Conservation (phyloP, 2,329 filamentous ascomycete species). For the Mycosphaerella arachidis region DNA sequence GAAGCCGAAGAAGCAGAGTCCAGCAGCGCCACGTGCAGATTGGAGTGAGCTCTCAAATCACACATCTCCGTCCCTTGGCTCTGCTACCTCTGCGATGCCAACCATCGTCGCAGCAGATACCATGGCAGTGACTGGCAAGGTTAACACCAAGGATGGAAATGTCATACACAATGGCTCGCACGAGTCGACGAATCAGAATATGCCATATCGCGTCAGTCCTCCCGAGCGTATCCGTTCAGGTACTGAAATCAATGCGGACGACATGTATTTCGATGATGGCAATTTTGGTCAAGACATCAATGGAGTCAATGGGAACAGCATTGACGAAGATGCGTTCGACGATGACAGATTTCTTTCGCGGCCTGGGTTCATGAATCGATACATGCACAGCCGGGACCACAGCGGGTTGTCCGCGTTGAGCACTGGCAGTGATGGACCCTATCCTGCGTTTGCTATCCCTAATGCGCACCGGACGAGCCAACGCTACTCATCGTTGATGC, state of each 20-base stretch:
- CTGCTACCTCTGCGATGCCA: not conserved
- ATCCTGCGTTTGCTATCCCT: conserved; percentile 31
- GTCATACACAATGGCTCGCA: not conserved
- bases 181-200: not conserved
- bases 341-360: conserved; percentile 25
- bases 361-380: conserved; percentile 13
- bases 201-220: not conserved
- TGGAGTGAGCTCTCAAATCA: not conserved
- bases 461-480: conserved; percentile 24
- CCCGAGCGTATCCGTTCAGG: not conserved
- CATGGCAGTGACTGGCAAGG: not conserved
- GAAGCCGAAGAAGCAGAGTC: not conserved
- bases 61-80: not conserved
- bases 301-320: conserved; percentile 8
- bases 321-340: conserved; percentile 38
- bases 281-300: conserved; percentile 31
- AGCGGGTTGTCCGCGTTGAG: conserved; percentile 20
- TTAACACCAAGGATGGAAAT: not conserved
- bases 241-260: conserved; percentile 15
- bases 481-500: conserved; percentile 27
- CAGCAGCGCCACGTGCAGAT: not conserved
- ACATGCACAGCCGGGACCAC: conserved; percentile 17
- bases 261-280: conserved; percentile 38
- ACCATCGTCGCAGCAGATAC: not conserved
- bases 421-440: conserved; percentile 27